Conservation (phyloP, 345 rosid species). For the Syzygium oleosum region DNA sequence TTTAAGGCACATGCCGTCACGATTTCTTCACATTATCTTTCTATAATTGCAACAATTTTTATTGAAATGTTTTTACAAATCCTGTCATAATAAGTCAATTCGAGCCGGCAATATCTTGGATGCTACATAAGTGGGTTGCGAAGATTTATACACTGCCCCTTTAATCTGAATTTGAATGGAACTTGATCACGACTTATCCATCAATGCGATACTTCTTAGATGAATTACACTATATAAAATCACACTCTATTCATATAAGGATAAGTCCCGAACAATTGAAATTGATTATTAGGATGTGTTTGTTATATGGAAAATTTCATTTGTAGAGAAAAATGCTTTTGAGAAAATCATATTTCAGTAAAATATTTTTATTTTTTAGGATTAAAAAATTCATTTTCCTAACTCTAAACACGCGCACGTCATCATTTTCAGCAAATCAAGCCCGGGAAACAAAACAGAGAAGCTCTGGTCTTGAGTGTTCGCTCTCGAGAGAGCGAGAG, state of each 20-base stretch:
- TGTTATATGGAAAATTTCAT: fast-evolving
- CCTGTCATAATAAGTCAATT: not conserved
- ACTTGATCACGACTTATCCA: not conserved
- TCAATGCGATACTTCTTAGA: fast-evolving
- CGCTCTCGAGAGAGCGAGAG: not conserved
- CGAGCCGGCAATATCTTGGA: not conserved
- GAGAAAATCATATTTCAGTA: not conserved
- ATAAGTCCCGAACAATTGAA: not conserved
- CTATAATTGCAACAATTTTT: not conserved
- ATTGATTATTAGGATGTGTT: fast-evolving
- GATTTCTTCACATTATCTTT: not conserved
- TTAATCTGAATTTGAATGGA: not conserved
- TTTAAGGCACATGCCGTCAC: no score
- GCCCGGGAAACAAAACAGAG: fast-evolving
- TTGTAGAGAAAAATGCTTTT: not conserved
- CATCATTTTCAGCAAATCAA: not conserved
- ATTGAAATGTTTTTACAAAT: not conserved
- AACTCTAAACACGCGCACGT: fast-evolving
- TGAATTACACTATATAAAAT: not conserved
- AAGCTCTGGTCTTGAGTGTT: not conserved
- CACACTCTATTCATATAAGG: not conserved
- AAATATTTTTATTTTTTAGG: fast-evolving
- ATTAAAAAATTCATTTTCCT: not conserved
- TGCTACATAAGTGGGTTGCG: not conserved
- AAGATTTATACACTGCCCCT: not conserved